phyloP scores from a whole-genome alignment of 108 stramenopile species.

The Mediolabrus comicus region DNA sequence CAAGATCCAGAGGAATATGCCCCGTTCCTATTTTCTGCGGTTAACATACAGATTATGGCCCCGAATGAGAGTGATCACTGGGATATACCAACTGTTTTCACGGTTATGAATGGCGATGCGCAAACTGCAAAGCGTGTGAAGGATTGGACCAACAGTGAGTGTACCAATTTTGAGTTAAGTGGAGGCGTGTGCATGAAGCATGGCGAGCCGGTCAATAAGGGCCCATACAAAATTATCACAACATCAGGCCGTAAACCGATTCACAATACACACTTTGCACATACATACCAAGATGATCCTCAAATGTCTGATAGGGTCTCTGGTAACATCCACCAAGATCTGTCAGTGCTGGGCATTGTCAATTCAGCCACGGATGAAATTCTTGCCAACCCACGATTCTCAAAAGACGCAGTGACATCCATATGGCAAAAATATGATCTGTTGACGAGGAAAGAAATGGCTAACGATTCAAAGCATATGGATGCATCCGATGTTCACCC shows the following conservation, averaged over 20 bases:
- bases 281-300: constrained; percentile 1
- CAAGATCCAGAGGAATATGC: constrained; percentile 10
- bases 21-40: constrained; percentile 35
- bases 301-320: constrained; percentile 13
- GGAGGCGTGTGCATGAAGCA: no score
- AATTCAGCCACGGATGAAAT: background rate
- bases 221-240: background rate
- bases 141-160: background rate
- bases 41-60: constrained; percentile 41
- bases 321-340: background rate
- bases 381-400: background rate
- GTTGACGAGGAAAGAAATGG: background rate
- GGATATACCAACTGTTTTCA: constrained; percentile 40
- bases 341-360: background rate
- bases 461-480: background rate
- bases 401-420: background rate
- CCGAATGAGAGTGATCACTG: constrained; percentile 15
- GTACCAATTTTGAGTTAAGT: no score
- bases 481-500: constrained; percentile 5
- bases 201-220: background rate
- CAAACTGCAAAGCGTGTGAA: constrained; percentile 9
- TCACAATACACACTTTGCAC: background rate
- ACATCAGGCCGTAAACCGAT: constrained; percentile 17
- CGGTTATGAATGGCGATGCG: constrained; percentile 34
- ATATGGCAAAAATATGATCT: constrained; percentile 1